phyloP scores from a whole-genome alignment of 23 red algal species.

The Gracilaria domingensis region DNA sequence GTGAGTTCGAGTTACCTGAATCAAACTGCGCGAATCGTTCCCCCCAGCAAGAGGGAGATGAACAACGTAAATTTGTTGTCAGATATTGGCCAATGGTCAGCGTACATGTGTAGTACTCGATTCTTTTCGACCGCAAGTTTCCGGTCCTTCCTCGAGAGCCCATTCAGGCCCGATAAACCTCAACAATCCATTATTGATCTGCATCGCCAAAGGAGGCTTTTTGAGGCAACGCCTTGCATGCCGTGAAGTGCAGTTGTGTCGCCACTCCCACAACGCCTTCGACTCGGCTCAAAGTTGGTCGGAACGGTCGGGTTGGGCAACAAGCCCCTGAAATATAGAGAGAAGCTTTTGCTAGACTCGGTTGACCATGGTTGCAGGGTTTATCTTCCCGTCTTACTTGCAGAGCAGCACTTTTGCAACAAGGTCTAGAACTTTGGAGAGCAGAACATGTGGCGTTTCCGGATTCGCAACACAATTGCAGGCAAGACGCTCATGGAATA shows the following conservation, averaged over 20 bases:
- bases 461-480: not conserved
- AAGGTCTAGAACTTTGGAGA: not conserved
- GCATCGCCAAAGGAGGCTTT: too few relatives aligned
- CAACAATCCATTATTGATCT: too few relatives aligned
- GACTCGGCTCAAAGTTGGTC: too few relatives aligned
- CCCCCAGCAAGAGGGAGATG: not conserved
- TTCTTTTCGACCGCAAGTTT: not conserved
- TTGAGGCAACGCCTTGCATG: too few relatives aligned
- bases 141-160: not conserved
- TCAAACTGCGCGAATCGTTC: not conserved
- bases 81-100: conserved; percentile 10
- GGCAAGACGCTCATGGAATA: not conserved
- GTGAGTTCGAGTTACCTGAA: too few relatives aligned
- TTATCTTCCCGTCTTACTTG: not conserved
- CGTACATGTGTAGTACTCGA: not conserved
- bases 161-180: too few relatives aligned
- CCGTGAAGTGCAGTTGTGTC: too few relatives aligned
- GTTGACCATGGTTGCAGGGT: conserved; percentile 5
- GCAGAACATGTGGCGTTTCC: conserved; percentile 2
- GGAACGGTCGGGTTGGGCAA: too few relatives aligned
- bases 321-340: too few relatives aligned
- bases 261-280: too few relatives aligned
- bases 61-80: not conserved
- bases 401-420: not conserved
- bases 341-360: not conserved